phyloP scores from a whole-genome alignment of 352 stramenopile species.

The Pythium vanterpoolii region DNA sequence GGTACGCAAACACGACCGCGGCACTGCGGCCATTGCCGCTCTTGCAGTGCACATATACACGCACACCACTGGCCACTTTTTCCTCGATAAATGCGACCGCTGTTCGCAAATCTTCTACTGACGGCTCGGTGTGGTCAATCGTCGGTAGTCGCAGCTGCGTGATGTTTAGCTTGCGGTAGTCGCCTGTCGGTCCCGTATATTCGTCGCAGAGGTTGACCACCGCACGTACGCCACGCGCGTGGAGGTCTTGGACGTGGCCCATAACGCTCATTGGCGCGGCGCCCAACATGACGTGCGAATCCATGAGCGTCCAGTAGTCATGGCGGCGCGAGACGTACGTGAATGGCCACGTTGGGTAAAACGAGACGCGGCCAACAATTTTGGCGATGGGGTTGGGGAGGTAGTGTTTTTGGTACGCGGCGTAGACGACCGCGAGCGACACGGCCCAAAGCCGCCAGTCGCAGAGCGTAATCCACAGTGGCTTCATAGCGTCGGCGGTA shows the following conservation, averaged over 20 bases:
- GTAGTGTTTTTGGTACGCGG: conserved; percentile 90
- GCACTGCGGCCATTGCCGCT: conserved; percentile 93
- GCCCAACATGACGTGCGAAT: conserved; percentile 91
- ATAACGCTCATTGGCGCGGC: conserved; percentile 90
- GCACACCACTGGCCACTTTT: conserved; percentile 76
- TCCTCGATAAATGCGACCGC: conserved; percentile 90
- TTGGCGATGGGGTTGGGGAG: conserved; percentile 71
- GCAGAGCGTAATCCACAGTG: conserved; percentile 18
- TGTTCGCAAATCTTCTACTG: conserved; percentile 54
- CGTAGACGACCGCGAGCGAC: conserved; percentile 50
- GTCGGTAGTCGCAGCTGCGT: conserved; percentile 88
- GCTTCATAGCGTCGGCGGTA: conserved; percentile 14
- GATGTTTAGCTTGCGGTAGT: conserved; percentile 90
- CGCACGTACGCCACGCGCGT: conserved; percentile 78
- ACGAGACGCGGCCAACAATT: conserved; percentile 79
- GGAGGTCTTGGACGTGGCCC: conserved; percentile 76
- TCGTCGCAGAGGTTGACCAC: conserved; percentile 97
- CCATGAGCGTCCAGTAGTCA: conserved; percentile 90
- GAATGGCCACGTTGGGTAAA: conserved; percentile 93
- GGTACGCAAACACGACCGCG: conserved; percentile 90
- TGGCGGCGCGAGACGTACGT: conserved; percentile 85
- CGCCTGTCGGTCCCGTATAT: conserved; percentile 83
- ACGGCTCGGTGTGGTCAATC: conserved; percentile 86
- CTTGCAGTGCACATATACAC: conserved; percentile 97
- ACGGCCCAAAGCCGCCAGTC: conserved; percentile 27